Evolutionary conservation across 371 early-diverging fungal genomes (phyloP).

Genomic region (Sporodiniella umbellata): DNA sequence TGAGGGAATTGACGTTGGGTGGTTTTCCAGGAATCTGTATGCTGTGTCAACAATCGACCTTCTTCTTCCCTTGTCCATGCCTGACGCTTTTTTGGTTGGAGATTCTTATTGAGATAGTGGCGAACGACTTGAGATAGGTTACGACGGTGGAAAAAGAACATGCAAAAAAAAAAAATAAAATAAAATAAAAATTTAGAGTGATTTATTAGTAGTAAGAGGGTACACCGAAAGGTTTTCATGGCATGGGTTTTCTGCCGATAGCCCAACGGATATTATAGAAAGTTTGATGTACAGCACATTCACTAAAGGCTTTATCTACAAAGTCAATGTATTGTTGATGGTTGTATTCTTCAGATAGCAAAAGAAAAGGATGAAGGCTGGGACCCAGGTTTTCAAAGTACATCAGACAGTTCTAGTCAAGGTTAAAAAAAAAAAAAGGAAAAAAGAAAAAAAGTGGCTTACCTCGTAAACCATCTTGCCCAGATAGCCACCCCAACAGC

Average conservation of each 20-base stretch:
- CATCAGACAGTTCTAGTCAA: conserved; percentile 11
- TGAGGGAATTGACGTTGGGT: too few relatives aligned
- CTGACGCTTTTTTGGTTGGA: too few relatives aligned
- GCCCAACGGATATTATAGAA: conserved; percentile 35
- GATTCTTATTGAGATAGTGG: too few relatives aligned
- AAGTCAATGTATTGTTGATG: conserved; percentile 15
- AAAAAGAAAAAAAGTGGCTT: background rate
- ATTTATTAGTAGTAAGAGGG: too few relatives aligned
- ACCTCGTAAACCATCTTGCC: conserved; percentile 42
- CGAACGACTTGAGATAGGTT: too few relatives aligned
- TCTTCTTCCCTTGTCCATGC: too few relatives aligned
- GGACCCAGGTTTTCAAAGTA: conserved; percentile 20
- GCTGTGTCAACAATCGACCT: too few relatives aligned
- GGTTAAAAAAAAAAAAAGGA: background rate
- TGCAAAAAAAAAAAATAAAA: too few relatives aligned
- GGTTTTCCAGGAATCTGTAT: too few relatives aligned
- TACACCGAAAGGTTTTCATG: too few relatives aligned
- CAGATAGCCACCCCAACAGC: conserved; percentile 42
- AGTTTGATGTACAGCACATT: conserved; percentile 40
- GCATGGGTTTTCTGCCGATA: conserved; percentile 16
- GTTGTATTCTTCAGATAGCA: conserved; percentile 15
- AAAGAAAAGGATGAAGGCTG: conserved; percentile 10
- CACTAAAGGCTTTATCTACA: conserved; percentile 41
- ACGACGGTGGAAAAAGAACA: too few relatives aligned
- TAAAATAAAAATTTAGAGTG: too few relatives aligned